These are phyloP conservation scores for Pyrenochaeta sp. DNA, from an alignment of 2,329 filamentous ascomycete genomes.

Conservation along the genomic window DNA sequence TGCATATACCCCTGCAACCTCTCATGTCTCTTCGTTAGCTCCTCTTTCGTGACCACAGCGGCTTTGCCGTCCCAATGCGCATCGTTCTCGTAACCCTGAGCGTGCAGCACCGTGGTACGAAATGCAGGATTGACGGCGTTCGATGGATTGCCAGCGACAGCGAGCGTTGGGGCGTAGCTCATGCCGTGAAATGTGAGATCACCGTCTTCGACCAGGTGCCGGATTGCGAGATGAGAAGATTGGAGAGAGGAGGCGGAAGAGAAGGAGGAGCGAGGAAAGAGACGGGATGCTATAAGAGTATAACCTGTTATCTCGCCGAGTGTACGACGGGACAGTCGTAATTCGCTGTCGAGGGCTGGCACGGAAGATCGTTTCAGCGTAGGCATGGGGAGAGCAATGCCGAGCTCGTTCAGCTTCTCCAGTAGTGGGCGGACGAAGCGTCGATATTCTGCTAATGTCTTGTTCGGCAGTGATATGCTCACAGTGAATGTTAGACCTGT, in stretches of 20 bases:
- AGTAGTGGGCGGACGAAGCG: conserved; percentile 29
- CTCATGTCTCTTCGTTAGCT: conserved; percentile 13
- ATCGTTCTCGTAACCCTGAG: conserved; percentile 27
- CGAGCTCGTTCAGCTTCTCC: conserved; percentile 23
- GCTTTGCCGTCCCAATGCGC: conserved; percentile 28
- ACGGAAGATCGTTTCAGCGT: conserved; percentile 9
- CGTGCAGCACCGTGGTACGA: conserved; percentile 32
- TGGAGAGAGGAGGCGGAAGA: conserved; percentile 9
- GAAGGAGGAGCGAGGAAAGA: conserved; percentile 31
- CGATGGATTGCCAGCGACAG: conserved; percentile 13
- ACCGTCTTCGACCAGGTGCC: conserved; percentile 28
- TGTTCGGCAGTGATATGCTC: conserved; percentile 27
- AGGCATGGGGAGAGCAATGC: conserved; percentile 25
- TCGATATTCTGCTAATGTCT: conserved; percentile 17
- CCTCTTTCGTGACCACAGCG: neutral
- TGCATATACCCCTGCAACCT: conserved; percentile 33
- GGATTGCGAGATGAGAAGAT: conserved; percentile 20
- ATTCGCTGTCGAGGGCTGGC: conserved; percentile 1
- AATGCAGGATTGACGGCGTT: conserved; percentile 38
- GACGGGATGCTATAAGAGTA: conserved; percentile 36
- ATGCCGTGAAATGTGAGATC: conserved; percentile 38
- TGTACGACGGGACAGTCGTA: conserved; percentile 4
- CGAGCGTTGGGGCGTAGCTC: conserved; percentile 25
- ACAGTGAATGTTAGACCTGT: conserved; percentile 32
- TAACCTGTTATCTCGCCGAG: conserved; percentile 30